Conservation (phyloP, 768 basidiomycete species). For the Collybia sp. region DNA sequence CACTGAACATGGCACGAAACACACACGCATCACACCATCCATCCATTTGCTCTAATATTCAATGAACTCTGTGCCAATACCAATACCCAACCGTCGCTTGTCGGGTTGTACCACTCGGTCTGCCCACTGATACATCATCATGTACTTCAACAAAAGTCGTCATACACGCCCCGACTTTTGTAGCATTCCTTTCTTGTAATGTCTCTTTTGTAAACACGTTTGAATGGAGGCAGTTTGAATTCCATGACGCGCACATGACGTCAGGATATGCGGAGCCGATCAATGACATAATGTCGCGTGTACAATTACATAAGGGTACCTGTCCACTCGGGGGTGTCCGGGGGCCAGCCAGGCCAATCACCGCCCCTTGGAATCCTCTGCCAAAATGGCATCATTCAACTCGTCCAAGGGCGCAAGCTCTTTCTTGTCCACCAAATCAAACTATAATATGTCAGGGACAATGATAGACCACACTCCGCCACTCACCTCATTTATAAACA, state of each 20-base stretch:
- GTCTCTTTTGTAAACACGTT: conserved; percentile 10
- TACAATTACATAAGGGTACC: background rate
- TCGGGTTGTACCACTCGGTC: background rate
- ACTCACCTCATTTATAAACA: conserved; percentile 89
- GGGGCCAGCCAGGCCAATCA: conserved; percentile 17
- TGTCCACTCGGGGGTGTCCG: background rate
- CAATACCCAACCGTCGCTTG: too few relatives aligned
- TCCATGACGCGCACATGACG: background rate
- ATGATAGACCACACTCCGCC: background rate
- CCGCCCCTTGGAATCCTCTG: conserved; percentile 40
- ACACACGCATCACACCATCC: too few relatives aligned
- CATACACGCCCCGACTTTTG: conserved; percentile 4
- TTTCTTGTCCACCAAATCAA: conserved; percentile 93
- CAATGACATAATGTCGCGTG: background rate
- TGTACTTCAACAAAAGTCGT: background rate
- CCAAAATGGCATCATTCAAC: conserved; percentile 84
- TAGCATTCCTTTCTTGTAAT: conserved; percentile 1
- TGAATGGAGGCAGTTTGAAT: conserved; percentile 4
- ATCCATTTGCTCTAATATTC: background rate
- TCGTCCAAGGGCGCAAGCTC: conserved; percentile 94
- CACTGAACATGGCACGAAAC: too few relatives aligned
- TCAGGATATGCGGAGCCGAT: background rate
- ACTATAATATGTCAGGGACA: conserved; percentile 38
- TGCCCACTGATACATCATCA: conserved; percentile 3
- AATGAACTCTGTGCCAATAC: background rate